phyloP scores from a whole-genome alignment of 495 filamentous ascomycete species.

The Penicillium ochrochloron region DNA sequence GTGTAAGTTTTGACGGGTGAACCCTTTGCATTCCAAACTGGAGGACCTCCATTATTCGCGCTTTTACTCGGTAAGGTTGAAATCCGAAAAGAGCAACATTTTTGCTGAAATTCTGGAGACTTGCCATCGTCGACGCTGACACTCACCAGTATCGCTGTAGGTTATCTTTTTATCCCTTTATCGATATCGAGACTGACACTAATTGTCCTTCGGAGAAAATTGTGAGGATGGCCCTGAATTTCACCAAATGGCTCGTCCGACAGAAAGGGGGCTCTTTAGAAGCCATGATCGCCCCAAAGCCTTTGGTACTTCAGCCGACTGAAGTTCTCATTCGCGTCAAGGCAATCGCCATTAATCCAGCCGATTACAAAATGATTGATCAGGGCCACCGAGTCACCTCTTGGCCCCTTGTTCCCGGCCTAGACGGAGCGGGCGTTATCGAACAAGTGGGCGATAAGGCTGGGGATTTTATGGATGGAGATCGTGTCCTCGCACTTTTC shows the following conservation, averaged over 20 bases:
- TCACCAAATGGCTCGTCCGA: conserved; percentile 12
- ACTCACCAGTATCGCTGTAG: background rate
- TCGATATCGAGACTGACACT: background rate
- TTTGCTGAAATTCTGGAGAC: too few species aligned
- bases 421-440: conserved; percentile 44
- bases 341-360: conserved; percentile 42
- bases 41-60: too few species aligned
- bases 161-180: background rate
- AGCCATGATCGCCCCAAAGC: background rate
- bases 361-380: conserved; percentile 44
- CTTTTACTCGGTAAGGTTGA: too few species aligned
- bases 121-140: too few species aligned
- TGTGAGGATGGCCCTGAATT: conserved; percentile 6
- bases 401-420: conserved; percentile 45
- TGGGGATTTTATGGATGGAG: conserved; percentile 37
- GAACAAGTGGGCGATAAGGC: conserved; percentile 39
- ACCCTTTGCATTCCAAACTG: too few species aligned
- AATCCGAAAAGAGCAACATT: too few species aligned
- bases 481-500: conserved; percentile 41
- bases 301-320: conserved; percentile 21
- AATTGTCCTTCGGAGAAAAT: background rate
- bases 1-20: background rate
- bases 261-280: conserved; percentile 1
- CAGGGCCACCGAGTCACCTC: conserved; percentile 32
- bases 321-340: conserved; percentile 42